Percentiles rank a stretch among this genome's conserved stretches.
phyloP scores from a whole-genome alignment of 176 grass and related monocot genomes.

The Avena atlantica region DNA sequence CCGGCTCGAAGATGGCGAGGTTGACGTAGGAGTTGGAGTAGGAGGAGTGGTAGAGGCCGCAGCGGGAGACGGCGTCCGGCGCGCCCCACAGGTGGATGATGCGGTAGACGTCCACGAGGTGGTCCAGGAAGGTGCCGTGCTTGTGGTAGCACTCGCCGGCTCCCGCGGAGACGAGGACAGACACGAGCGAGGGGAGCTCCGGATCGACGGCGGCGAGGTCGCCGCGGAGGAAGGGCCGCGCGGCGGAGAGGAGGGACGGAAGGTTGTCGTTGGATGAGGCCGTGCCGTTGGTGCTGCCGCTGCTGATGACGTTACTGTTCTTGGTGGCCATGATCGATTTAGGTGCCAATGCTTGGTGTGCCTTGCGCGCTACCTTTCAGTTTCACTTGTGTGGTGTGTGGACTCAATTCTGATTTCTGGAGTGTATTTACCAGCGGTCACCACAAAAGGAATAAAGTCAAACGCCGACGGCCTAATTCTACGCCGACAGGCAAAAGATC shows the following conservation, averaged over 20 bases:
- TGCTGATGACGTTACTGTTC: neutral
- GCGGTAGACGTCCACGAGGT: constrained; percentile 69
- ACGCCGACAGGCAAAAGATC: no score
- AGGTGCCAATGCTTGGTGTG: neutral
- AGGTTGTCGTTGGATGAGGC: neutral
- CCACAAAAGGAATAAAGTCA: no score
- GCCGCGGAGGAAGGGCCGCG: constrained; percentile 69
- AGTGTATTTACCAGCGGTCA: neutral
- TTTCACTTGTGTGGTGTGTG: neutral
- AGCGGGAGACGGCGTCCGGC: constrained; percentile 64
- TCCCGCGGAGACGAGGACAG: constrained; percentile 57
- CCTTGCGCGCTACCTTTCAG: no score
- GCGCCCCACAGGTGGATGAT: constrained; percentile 64
- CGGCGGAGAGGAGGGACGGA: constrained; percentile 42
- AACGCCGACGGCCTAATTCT: no score
- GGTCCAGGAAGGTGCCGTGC: constrained; percentile 85
- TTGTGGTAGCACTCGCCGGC: constrained; percentile 95
- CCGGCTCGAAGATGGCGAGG: constrained; percentile 83
- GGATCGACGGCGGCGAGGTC: constrained; percentile 61
- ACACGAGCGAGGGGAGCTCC: constrained; percentile 53
- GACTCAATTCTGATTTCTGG: neutral
- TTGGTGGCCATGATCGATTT: neutral
- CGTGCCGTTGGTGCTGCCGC: neutral
- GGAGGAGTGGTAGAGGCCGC: constrained; percentile 82
- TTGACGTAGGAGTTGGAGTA: constrained; percentile 96